Evolutionary conservation across 176 grass and related monocot genomes (phyloP), one percentile per base, ranked within the genome.

Genomic region (Metroxylon sagu): DNA sequence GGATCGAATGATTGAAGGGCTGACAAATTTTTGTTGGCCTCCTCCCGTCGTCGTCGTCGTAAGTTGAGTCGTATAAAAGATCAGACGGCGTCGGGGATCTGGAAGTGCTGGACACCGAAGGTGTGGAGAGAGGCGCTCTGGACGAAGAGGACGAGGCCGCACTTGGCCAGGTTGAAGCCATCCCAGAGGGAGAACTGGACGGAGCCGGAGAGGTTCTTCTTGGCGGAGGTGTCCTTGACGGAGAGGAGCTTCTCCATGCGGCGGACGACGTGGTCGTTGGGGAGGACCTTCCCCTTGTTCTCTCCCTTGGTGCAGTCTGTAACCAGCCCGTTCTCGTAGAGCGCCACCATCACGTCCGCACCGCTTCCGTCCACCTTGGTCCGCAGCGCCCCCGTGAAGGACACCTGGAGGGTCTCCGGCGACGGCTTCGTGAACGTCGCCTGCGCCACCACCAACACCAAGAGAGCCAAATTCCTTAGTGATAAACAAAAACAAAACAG

Each of bases 251-350:
- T 97, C 83, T 88, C 84, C 31, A 91, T 62, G 52, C 83, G 68
- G 14, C 92, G 87, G 74, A 97, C 92, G 5, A 91, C 87, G 72
- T 91, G 81, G 66, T 88, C 92, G 54, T 83, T 91, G 4, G 85
- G 80, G 61, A 91, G 76, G 25, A 83, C 59, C 55, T 78, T 80
- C 29, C 92, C 87, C 54, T 88, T 88, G 84, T 97, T 91, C 76
- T 85, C 92, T 28, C 92, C 92, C 69, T 68, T 66, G 35, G 62
- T 79, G 77, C 87, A 76, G 43, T 90, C 80, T 2, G 91, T 96
- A 35, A 90, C 80, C 27, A 96, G 71, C 21, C 87, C 80, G 57
- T 71, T 91, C 84, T 91, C 86, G 77, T 90, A 88, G 50, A 90
- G 79, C 48, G 83, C 91, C 68, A 75, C 83, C 71, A 90, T 54